phyloP scores from a whole-genome alignment of 139 green algal species.

The Gonium pectorale region DNA sequence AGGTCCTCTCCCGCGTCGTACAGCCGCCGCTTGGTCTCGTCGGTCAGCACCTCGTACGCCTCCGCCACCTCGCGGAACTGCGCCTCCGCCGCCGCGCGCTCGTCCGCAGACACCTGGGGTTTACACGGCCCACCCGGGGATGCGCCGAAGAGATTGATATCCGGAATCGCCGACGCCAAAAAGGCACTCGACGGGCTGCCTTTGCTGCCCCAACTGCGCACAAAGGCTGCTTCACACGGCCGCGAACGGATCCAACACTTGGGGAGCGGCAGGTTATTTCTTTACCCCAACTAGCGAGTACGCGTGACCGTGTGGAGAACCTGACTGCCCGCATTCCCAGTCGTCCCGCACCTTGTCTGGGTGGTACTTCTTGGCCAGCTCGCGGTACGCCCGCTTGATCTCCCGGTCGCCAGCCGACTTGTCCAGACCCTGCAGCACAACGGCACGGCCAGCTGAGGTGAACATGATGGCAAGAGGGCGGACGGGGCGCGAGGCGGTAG shows the following conservation, averaged over 20 bases:
- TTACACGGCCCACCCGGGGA: background rate
- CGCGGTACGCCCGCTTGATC: slow-evolving; percentile 82
- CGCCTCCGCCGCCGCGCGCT: slow-evolving; percentile 54
- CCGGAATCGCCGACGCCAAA: too few species aligned
- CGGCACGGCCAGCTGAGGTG: too few species aligned
- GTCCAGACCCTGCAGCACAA: slow-evolving; percentile 59
- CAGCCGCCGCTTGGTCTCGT: slow-evolving; percentile 66
- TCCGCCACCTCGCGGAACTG: slow-evolving; percentile 70
- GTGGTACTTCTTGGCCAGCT: slow-evolving; percentile 81
- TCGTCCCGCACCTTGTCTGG: slow-evolving; percentile 68
- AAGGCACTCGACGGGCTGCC: too few species aligned
- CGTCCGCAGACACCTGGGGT: slow-evolving; percentile 44
- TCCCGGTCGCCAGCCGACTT: slow-evolving; percentile 65
- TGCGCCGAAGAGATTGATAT: background rate
- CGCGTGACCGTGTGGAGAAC: too few species aligned
- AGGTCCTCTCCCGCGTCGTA: slow-evolving; percentile 64
- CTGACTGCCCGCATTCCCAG: background rate
- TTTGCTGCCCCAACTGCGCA: background rate
- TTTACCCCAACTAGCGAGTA: background rate
- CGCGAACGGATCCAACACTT: too few species aligned
- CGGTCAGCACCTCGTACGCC: slow-evolving; percentile 76
- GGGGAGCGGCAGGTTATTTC: too few species aligned
- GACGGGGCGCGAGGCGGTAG: too few species aligned
- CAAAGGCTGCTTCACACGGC: too few species aligned
- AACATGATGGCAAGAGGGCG: too few species aligned